phyloP scores from a whole-genome alignment of 2,329 filamentous ascomycete genomes.

The Trichoderma sp. region DNA sequence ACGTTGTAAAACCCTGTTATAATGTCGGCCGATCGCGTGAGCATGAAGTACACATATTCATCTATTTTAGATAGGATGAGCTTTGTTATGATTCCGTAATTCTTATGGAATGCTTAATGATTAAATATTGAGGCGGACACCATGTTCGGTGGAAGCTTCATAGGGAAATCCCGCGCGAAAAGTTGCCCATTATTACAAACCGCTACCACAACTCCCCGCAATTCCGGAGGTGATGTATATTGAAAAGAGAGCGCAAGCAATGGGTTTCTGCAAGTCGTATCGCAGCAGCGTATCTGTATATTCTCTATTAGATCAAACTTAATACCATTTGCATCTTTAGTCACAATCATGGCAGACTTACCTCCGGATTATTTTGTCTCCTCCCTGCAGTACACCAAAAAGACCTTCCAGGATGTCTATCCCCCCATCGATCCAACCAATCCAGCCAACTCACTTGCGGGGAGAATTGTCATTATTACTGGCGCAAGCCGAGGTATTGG shows the following conservation, averaged over 20 bases:
- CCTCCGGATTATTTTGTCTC: background rate
- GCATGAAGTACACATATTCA: background rate
- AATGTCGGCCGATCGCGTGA: background rate
- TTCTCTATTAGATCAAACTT: background rate
- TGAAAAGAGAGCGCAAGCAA: background rate
- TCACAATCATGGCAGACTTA: background rate
- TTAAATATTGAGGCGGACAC: background rate
- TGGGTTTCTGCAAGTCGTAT: background rate
- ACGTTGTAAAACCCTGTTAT: background rate
- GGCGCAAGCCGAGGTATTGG: conserved; percentile 1
- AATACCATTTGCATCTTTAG: background rate
- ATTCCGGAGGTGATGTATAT: background rate
- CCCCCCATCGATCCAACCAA: background rate
- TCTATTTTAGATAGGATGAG: background rate
- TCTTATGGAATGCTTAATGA: background rate
- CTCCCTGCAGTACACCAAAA: background rate
- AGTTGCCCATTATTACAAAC: background rate
- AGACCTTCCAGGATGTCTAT: background rate
- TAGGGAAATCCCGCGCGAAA: background rate
- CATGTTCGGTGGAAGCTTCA: background rate
- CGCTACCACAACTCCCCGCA: background rate
- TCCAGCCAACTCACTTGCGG: background rate
- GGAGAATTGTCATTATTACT: background rate
- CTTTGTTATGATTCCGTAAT: background rate
- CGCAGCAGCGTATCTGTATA: background rate